phyloP scores from a whole-genome alignment of 768 basidiomycete species.

The Lenzites betulinus region DNA sequence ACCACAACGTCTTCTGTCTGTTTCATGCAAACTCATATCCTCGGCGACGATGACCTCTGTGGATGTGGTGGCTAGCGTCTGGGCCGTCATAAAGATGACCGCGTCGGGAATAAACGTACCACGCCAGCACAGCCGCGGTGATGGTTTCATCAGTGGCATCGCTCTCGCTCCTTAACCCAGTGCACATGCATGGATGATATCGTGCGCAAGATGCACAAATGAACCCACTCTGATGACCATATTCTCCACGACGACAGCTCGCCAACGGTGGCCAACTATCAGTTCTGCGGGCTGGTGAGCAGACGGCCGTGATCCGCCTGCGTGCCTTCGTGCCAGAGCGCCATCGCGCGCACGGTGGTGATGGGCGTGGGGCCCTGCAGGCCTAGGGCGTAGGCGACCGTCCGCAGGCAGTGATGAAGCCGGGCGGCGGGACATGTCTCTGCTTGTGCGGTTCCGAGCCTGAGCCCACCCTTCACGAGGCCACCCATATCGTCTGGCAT shows the following conservation, averaged over 20 bases:
- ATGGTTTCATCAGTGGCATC: slow-evolving; percentile 1
- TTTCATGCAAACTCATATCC: too few relatives aligned
- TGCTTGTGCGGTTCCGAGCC: background rate
- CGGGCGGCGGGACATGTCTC: background rate
- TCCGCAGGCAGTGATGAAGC: background rate
- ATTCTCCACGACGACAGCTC: background rate
- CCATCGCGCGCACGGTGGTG: slow-evolving; percentile 3
- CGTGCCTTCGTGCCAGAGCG: slow-evolving; percentile 5
- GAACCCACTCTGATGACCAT: background rate
- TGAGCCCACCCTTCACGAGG: slow-evolving; percentile 16
- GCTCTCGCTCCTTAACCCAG: background rate
- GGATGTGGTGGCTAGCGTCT: background rate
- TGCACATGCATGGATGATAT: background rate
- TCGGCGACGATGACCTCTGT: too few relatives aligned
- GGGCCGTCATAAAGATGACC: background rate
- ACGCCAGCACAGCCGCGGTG: slow-evolving; percentile 9
- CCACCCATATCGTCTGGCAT: slow-evolving; percentile 18
- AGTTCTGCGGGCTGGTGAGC: background rate
- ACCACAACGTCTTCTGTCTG: background rate
- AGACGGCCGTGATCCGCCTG: slow-evolving; percentile 18
- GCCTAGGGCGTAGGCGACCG: background rate
- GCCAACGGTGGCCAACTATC: background rate
- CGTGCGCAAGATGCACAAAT: background rate
- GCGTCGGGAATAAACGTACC: background rate
- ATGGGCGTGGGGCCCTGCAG: background rate